Base-by-base conservation (phyloP, 169 alveolate genomes). In the Plasmodium billcollinsi region DNA sequence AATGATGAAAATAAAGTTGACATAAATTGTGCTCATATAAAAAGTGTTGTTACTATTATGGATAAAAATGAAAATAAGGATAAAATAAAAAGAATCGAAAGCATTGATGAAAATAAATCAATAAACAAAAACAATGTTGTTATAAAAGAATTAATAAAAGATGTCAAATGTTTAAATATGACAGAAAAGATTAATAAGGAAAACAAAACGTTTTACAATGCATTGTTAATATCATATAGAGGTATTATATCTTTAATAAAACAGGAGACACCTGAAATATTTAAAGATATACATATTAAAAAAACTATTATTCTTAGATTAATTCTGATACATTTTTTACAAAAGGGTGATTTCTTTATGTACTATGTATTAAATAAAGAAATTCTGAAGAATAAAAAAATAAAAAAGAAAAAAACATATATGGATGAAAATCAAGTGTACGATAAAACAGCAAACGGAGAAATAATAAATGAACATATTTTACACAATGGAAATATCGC, bases 341-440 rank as follows among this genome's bases (percentile, higher is more conserved):
- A 76, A n/a, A 76, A 66, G 65, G 89, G 89, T n/a, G 89, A 76
- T 66, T 76, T 76, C 24, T 76, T 76, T 21, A 76, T 76, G 89
- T 76, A 76, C 61, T 76, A 65, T 33, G 76, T 76, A 20, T 66
- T 76, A 14, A 76, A 76, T 76, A 76, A 66, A 26, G 89, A 76
- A 76, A 76, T 76, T 76, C 5, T 65, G 56, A 20, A 76, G 18
- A 76, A 76, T 43, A 65, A 29, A 65, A 49, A 76, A 63, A 50
- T 26, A 50, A 76, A 52, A 63, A 59, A 11, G 7, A 76, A 43
- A 69, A 76, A 76, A 76, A 76, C 20, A 20, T 8, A 54, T 39
- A 39, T 39, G 47, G 9, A 39, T 0, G 47, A 39, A 39, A 39
- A 39, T n/a, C 62, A 54, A n/a, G 12, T 54, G 15, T 4, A 11